These are phyloP conservation scores for Flaveria ramosissima DNA, from an alignment of 129 eudicot species.

Conservation along the genomic window DNA sequence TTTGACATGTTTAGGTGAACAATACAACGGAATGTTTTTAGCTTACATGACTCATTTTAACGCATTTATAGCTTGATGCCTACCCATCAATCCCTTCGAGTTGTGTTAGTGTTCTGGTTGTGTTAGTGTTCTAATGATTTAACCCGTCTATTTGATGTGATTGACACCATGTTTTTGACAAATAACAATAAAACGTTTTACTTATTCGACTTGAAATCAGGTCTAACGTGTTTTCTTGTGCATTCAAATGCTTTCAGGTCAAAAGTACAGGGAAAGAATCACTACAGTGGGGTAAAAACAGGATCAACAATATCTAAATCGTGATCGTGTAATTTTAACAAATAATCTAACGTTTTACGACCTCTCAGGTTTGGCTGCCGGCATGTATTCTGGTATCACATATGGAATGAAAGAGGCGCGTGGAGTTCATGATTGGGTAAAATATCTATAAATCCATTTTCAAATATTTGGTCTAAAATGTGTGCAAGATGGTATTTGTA, in stretches of 20 bases:
- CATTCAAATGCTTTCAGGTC: conserved; percentile 46
- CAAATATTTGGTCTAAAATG: neutral
- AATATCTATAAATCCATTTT: too few relatives aligned
- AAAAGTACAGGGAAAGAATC: conserved; percentile 79
- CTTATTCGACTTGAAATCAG: neutral
- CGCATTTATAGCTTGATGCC: too few relatives aligned
- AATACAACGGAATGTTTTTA: too few relatives aligned
- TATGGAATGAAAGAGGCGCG: conserved; percentile 87
- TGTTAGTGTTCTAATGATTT: neutral
- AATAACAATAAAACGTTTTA: neutral
- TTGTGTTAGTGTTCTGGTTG: too few relatives aligned
- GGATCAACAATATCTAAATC: neutral
- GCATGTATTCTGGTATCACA: conserved; percentile 89
- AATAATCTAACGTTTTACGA: neutral
- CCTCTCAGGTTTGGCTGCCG: conserved; percentile 76
- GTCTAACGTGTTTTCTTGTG: neutral
- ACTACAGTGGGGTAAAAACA: conserved; percentile 75
- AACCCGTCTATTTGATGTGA: neutral
- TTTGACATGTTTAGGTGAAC: too few relatives aligned
- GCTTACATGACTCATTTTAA: too few relatives aligned
- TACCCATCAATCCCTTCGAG: too few relatives aligned
- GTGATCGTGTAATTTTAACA: conserved; percentile 1
- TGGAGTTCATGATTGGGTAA: conserved; percentile 97
- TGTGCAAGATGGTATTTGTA: neutral
- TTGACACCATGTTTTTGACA: too few relatives aligned